Conservation (phyloP, 345 rosid genomes). For the Mercurialis annua region DNA sequence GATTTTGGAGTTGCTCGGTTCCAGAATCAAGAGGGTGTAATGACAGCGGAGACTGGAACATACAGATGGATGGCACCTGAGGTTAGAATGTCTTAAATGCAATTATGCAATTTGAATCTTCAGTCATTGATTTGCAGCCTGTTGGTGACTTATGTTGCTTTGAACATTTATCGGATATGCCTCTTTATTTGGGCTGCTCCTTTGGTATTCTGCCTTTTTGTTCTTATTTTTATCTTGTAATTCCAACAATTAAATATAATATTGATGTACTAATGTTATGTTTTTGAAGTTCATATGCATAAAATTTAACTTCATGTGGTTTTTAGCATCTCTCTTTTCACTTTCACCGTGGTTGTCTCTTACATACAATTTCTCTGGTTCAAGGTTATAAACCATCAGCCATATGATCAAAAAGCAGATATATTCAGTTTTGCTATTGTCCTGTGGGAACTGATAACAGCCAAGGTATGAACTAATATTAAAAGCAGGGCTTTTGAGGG, state of each 20-base stretch:
- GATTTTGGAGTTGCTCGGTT: conserved; percentile 83
- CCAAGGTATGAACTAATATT: conserved; percentile 45
- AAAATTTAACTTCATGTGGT: not conserved
- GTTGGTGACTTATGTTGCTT: not conserved
- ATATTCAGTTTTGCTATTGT: conserved; percentile 76
- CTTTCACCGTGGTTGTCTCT: not conserved
- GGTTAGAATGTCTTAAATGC: conserved; percentile 36
- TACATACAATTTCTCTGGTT: conserved; percentile 1
- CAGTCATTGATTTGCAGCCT: not conserved
- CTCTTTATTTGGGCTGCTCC: not conserved
- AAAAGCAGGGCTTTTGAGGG: not conserved
- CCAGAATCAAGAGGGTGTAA: conserved; percentile 59
- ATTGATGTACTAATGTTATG: not conserved
- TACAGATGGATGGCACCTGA: conserved; percentile 94
- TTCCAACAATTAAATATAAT: not conserved
- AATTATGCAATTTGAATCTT: not conserved
- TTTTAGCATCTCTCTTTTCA: not conserved
- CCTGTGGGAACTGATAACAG: conserved; percentile 74
- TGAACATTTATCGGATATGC: not conserved
- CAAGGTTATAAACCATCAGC: conserved; percentile 72
- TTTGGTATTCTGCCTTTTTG: not conserved
- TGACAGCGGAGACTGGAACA: conserved; percentile 85
- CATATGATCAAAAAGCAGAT: conserved; percentile 70
- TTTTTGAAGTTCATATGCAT: not conserved
- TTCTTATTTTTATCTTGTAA: not conserved